phyloP scores from a whole-genome alignment of 345 rosid species.

The Durio zibethinus region DNA sequence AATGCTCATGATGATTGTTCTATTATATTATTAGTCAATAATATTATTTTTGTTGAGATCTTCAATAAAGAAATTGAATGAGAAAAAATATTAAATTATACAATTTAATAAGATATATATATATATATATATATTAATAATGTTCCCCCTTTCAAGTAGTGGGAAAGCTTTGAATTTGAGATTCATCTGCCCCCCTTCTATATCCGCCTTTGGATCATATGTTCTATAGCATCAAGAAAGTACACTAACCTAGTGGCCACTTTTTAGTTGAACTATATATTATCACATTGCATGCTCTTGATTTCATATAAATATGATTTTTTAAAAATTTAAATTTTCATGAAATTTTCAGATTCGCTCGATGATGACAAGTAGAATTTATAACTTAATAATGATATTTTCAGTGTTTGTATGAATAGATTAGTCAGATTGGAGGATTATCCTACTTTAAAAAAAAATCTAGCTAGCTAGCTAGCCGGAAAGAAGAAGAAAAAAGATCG shows the following conservation, averaged over 20 bases:
- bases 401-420: too few relatives aligned
- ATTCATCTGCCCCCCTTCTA: not conserved
- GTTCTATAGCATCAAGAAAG: not conserved
- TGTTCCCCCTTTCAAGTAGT: not conserved
- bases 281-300: not conserved
- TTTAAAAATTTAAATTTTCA: too few relatives aligned
- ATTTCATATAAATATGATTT: not conserved
- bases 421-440: too few relatives aligned
- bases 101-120: not conserved
- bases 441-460: not conserved
- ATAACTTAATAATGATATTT: too few relatives aligned
- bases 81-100: not conserved
- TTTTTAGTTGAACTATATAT: not conserved
- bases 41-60: not conserved
- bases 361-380: too few relatives aligned
- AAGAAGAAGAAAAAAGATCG: not conserved
- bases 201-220: not conserved
- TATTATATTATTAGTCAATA: not conserved
- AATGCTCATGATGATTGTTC: not conserved
- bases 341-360: too few relatives aligned
- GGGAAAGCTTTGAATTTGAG: not conserved
- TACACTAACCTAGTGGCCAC: not conserved
- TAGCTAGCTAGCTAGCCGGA: not conserved
- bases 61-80: not conserved
- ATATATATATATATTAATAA: not conserved